Evolutionary conservation across 148 eudicot species (phyloP).

Genomic region (Vaccinium darrowii): DNA sequence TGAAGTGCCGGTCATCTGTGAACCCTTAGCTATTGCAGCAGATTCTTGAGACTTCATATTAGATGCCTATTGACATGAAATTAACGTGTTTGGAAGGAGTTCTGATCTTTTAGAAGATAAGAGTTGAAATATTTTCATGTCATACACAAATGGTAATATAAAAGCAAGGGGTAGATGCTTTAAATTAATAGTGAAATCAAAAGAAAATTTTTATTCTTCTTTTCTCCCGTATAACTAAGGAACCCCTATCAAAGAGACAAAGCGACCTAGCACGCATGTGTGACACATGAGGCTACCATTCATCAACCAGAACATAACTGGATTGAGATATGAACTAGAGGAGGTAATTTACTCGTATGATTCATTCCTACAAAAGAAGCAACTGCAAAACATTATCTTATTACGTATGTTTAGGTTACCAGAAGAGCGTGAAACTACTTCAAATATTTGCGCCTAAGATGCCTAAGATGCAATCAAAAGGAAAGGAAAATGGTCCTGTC

Average conservation of each 20-base stretch:
- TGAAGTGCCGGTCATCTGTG: slow-evolving; percentile 53
- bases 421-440: not conserved
- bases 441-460: not conserved
- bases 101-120: slow-evolving; percentile 3
- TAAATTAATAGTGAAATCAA: not conserved
- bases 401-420: not conserved
- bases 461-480: too few species aligned
- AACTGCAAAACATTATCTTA: not conserved
- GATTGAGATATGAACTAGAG: not conserved
- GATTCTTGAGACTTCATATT: slow-evolving; percentile 49
- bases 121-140: not conserved
- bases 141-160: not conserved
- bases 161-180: not conserved
- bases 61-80: slow-evolving; percentile 47
- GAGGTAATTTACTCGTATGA: not conserved
- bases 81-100: not conserved
- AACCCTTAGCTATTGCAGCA: slow-evolving; percentile 46
- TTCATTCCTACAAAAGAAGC: not conserved
- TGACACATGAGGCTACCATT: not conserved
- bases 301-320: not conserved
- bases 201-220: not conserved
- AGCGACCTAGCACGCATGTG: not conserved
- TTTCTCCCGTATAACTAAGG: not conserved
- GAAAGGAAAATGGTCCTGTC: not conserved
- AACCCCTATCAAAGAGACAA: not conserved